These are phyloP conservation scores for Boletus insuetus DNA, from an alignment of 768 basidiomycete genomes.

Conservation along the genomic window DNA sequence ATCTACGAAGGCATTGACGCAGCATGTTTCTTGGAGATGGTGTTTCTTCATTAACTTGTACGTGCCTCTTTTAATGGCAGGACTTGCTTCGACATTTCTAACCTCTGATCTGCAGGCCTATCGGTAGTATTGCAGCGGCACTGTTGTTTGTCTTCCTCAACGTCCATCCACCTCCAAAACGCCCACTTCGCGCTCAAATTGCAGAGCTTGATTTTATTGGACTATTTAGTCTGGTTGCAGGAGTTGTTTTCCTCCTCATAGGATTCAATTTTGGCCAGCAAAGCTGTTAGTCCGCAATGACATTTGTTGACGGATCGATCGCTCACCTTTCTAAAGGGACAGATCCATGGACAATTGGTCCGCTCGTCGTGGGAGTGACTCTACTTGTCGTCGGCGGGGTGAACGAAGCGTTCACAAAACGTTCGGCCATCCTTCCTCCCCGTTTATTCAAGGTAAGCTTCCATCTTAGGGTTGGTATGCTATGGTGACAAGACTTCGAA, in stretches of 20 bases:
- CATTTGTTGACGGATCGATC: background rate
- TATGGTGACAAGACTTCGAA: constrained; percentile 20
- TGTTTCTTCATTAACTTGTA: constrained; percentile 76
- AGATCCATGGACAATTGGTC: constrained; percentile 51
- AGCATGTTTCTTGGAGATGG: constrained; percentile 81
- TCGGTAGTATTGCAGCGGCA: constrained; percentile 58
- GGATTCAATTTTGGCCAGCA: constrained; percentile 71
- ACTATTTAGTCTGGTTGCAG: constrained; percentile 50
- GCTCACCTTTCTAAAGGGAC: constrained; percentile 42
- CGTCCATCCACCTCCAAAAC: constrained; percentile 65
- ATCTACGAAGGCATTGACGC: constrained; percentile 53
- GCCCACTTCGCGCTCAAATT: constrained; percentile 54
- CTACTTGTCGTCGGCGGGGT: constrained; percentile 49
- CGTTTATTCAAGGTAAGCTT: constrained; percentile 61
- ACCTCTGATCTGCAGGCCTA: constrained; percentile 46
- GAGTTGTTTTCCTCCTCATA: constrained; percentile 63
- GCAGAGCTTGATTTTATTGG: constrained; percentile 62
- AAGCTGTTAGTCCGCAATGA: constrained; percentile 45
- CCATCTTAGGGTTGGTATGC: background rate
- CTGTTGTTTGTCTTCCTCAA: constrained; percentile 72
- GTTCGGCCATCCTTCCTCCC: constrained; percentile 71
- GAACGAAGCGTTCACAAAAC: constrained; percentile 59
- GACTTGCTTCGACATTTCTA: too few species aligned
- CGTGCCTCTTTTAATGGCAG: constrained; percentile 12
- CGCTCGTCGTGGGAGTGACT: constrained; percentile 52